Base-by-base conservation (phyloP, 2,329 filamentous ascomycete genomes). In the Paecilomyces niveus region DNA sequence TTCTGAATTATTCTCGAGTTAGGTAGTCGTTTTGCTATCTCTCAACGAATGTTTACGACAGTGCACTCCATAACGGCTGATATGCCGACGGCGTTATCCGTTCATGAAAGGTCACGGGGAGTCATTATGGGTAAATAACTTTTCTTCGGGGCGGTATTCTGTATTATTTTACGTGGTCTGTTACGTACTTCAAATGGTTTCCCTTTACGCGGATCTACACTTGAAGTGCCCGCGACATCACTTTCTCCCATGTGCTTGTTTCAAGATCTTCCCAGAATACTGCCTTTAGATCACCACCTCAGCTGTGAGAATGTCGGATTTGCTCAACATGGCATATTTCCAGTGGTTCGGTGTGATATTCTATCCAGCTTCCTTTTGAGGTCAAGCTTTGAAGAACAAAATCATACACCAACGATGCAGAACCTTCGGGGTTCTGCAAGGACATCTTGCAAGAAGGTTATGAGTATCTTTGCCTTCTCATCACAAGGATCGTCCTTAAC, bases 401-500 rank as follows among this genome's bases (percentile, higher is more conserved):
- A 55, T 54, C 9, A n/a, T 26, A 63, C 72, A 77, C 87, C 87
- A 89, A 80, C 84, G 88, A 85, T 89, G 87, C 87, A 86, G 82
- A 71, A 71, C 74, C 85, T 85, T 80, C 77, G 82, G 83, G 81
- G 83, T 87, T 82, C 81, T 83, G 87, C 88, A 87, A 83, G 88
- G 82, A 79, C 85, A 83, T 77, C 77, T 81, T 83, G 85, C 80
- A 82, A 71, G 33, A 35, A 51, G 39, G 52, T 56, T 39, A 39
- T 45, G 32, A 35, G 35, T 18, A n/a, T 53, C 54, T 35, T 51
- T 45, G 50, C 54, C 54, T 33, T 50, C 61, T 55, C 21, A 59
- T 31, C 82, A 78, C 88, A 84, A 83, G 84, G 81, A 77, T 80
- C 83, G 81, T 78, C 81, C 86, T 87, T 88, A 90, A 90, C 88